Evolutionary conservation across 2,329 filamentous ascomycete species (phyloP).

Genomic region (Colletotrichum neosansevieriae): DNA sequence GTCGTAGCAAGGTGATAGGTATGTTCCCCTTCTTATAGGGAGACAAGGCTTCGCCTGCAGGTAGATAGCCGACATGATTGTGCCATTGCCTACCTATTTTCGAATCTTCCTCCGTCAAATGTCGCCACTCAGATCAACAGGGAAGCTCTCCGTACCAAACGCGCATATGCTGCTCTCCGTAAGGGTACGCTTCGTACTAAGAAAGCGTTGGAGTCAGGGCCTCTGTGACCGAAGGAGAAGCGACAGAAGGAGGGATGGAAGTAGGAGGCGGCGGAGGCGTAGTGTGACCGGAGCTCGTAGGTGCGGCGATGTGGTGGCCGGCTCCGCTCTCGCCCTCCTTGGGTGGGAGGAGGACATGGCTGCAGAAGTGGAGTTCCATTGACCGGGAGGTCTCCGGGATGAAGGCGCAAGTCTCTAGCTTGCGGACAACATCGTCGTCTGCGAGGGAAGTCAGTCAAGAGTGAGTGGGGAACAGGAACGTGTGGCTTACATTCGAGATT

Average conservation of each 20-base stretch:
- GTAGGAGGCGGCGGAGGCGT: slow-evolving; percentile 27
- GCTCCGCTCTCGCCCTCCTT: slow-evolving; percentile 32
- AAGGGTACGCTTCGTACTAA: slow-evolving; percentile 7
- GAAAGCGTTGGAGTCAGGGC: slow-evolving; percentile 5
- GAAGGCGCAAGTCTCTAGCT: slow-evolving; percentile 43
- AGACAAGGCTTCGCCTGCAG: neutral
- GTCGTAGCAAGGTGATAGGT: slow-evolving; percentile 8
- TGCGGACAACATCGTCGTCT: slow-evolving; percentile 46
- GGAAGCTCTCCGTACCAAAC: neutral
- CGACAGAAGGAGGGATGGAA: slow-evolving; percentile 13
- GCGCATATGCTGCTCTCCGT: neutral
- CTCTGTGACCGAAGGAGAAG: slow-evolving; percentile 12
- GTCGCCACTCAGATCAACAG: no score
- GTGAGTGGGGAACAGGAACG: slow-evolving; percentile 34
- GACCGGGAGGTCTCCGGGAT: slow-evolving; percentile 57
- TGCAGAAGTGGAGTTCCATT: slow-evolving; percentile 63
- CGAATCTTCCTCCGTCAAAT: no score
- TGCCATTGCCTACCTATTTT: no score
- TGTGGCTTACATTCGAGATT: slow-evolving; percentile 67
- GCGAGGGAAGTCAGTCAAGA: slow-evolving; percentile 1
- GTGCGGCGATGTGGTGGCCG: slow-evolving; percentile 28
- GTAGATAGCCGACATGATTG: neutral
- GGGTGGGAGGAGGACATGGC: slow-evolving; percentile 58
- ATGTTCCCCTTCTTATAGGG: neutral
- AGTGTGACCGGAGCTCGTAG: slow-evolving; percentile 37